These are phyloP conservation scores for Paraconiothyrium sp. DNA, from an alignment of 2,329 filamentous ascomycete species.

Conservation along the genomic window DNA sequence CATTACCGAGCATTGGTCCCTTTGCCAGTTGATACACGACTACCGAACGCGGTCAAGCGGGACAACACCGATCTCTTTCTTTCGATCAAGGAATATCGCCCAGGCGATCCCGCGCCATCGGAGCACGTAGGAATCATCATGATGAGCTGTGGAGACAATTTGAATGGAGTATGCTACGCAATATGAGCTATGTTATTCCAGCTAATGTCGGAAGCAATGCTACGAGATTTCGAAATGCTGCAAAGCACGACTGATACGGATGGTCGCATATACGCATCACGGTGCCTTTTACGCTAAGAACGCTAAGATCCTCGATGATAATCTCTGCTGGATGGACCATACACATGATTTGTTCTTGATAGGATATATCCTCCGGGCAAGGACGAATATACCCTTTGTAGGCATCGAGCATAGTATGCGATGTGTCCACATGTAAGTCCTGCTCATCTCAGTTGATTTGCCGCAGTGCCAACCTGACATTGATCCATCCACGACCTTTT, in stretches of 20 bases:
- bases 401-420: conserved; percentile 34
- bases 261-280: conserved; percentile 29
- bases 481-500: conserved; percentile 33
- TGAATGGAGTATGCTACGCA: conserved; percentile 25
- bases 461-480: conserved; percentile 25
- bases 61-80: conserved; percentile 25
- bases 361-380: conserved; percentile 27
- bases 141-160: conserved; percentile 29
- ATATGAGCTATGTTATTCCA: background rate
- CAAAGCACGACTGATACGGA: conserved; percentile 27
- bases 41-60: conserved; percentile 24
- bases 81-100: conserved; percentile 31
- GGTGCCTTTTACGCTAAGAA: conserved; percentile 29
- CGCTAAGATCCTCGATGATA: conserved; percentile 24
- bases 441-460: background rate
- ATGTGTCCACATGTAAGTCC: conserved; percentile 25
- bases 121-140: conserved; percentile 27
- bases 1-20: conserved; percentile 29
- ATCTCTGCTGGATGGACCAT: conserved; percentile 29
- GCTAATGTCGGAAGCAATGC: conserved; percentile 23
- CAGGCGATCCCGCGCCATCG: conserved; percentile 5
- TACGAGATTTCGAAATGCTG: conserved; percentile 28
- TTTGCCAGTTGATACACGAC: conserved; percentile 29
- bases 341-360: conserved; percentile 31
- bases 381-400: conserved; percentile 29